Percentiles rank a stretch among this genome's conserved stretches.
Conservation (phyloP, 2,329 filamentous ascomycete genomes). For the Paraconiothyrium brasiliense region DNA sequence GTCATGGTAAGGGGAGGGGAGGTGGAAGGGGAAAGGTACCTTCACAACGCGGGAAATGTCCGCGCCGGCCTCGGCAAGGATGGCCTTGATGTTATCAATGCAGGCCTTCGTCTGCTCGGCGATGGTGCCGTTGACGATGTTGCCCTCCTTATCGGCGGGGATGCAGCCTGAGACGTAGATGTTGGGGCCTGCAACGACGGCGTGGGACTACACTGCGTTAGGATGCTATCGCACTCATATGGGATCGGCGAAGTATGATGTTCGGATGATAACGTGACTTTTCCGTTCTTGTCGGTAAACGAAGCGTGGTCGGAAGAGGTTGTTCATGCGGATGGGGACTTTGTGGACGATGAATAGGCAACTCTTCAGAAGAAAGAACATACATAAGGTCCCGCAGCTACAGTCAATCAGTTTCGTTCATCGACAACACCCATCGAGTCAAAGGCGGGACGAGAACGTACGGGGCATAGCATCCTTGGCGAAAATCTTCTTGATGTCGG, state of each 20-base stretch:
- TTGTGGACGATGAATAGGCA: not conserved
- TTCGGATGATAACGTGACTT: not conserved
- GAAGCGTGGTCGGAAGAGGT: not conserved
- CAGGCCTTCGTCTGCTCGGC: constrained; percentile 75
- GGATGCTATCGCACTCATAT: not conserved
- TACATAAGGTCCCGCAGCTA: constrained; percentile 57
- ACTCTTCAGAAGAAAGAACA: constrained; percentile 27
- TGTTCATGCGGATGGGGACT: no score
- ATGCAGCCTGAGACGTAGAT: constrained; percentile 82
- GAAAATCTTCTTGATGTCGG: constrained; percentile 55
- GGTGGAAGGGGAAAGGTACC: constrained; percentile 27
- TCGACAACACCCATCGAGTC: not conserved
- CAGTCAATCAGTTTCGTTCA: constrained; percentile 2
- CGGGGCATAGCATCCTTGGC: constrained; percentile 55
- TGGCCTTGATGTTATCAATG: constrained; percentile 83
- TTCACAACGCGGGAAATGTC: constrained; percentile 85
- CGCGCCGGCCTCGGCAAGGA: constrained; percentile 83
- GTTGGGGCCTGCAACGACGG: constrained; percentile 72
- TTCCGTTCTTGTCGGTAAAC: not conserved
- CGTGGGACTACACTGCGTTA: constrained; percentile 51
- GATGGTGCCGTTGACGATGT: constrained; percentile 71
- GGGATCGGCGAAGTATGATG: not conserved
- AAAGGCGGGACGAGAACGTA: constrained; percentile 35
- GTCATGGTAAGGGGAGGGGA: no score
- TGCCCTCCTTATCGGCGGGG: constrained; percentile 70